Percentiles rank a stretch among this genome's conserved stretches.
Conservation (phyloP, 2,329 filamentous ascomycete species). For the Elsinoe arachidis region DNA sequence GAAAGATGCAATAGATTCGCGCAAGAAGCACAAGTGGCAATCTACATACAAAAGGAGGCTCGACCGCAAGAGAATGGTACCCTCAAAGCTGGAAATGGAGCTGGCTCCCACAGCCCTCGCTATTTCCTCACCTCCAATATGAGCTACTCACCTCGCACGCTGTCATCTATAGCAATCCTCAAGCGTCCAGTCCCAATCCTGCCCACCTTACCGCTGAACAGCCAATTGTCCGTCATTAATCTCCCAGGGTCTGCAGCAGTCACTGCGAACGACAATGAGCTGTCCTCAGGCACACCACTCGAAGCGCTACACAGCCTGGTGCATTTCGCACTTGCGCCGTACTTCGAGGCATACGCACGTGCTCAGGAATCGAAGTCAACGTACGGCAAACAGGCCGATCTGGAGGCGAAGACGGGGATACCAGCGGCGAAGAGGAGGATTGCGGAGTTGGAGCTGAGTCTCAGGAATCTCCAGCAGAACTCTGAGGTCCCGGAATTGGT, state of each 20-base stretch:
- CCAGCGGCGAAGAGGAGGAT: constrained; percentile 96
- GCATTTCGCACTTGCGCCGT: constrained; percentile 83
- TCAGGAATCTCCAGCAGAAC: constrained; percentile 92
- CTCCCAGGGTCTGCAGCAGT: constrained; percentile 51
- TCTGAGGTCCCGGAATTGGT: constrained; percentile 93
- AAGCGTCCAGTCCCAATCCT: constrained; percentile 88
- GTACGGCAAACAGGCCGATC: constrained; percentile 60
- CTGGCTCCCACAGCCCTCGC: constrained; percentile 44
- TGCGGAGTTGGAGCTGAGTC: constrained; percentile 82
- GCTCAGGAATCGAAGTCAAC: constrained; percentile 60
- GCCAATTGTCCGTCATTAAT: constrained; percentile 88
- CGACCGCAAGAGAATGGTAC: constrained; percentile 45
- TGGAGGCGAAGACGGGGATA: constrained; percentile 87
- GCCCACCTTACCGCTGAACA: constrained; percentile 67
- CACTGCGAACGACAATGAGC: constrained; percentile 52
- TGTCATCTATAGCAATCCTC: constrained; percentile 77
- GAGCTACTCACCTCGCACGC: constrained; percentile 67
- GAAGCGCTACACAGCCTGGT: constrained; percentile 88
- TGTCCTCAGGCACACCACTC: constrained; percentile 69
- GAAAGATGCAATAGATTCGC: constrained; percentile 85
- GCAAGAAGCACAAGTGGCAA: constrained; percentile 72
- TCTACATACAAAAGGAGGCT: constrained; percentile 83
- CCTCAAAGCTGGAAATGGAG: constrained; percentile 22
- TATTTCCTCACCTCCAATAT: constrained; percentile 80
- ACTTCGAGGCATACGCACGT: constrained; percentile 94